Evolutionary conservation across 2,329 filamentous ascomycete species (phyloP).

Genomic region (Metarhizium album): DNA sequence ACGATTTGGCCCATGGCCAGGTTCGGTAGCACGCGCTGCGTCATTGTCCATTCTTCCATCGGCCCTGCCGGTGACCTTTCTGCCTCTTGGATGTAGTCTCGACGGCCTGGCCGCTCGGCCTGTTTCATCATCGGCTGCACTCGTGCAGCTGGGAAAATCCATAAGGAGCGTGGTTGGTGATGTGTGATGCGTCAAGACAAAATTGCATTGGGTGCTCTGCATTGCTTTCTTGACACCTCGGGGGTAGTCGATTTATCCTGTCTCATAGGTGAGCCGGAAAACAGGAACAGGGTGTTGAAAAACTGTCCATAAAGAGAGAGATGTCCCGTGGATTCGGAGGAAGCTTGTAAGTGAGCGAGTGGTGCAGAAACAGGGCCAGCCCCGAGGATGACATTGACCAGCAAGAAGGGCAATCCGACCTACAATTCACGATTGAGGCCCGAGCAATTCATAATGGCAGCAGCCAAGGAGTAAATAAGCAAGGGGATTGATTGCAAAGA

Average conservation of each 20-base stretch:
- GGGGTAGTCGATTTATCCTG: neutral
- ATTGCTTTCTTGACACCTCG: neutral
- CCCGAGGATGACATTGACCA: neutral
- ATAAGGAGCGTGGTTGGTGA: neutral
- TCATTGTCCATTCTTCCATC: neutral
- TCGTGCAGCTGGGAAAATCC: slow-evolving; percentile 3
- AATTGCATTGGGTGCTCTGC: neutral
- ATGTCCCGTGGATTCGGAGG: neutral
- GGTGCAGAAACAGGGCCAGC: neutral
- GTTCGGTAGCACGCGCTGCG: neutral
- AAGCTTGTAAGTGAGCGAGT: neutral
- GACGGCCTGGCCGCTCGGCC: neutral
- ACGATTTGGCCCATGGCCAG: neutral
- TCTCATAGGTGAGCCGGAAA: neutral
- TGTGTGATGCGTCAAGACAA: neutral
- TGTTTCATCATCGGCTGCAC: neutral
- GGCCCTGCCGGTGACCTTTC: neutral
- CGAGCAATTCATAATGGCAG: too few relatives aligned
- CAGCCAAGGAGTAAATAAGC: neutral
- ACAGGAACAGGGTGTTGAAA: neutral
- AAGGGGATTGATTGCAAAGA: neutral
- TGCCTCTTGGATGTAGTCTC: neutral
- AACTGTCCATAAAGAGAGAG: neutral
- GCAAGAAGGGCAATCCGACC: neutral
- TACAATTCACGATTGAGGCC: neutral